Evolutionary conservation across 441 rosid species (phyloP).

Genomic region (Pelargonium australe): DNA sequence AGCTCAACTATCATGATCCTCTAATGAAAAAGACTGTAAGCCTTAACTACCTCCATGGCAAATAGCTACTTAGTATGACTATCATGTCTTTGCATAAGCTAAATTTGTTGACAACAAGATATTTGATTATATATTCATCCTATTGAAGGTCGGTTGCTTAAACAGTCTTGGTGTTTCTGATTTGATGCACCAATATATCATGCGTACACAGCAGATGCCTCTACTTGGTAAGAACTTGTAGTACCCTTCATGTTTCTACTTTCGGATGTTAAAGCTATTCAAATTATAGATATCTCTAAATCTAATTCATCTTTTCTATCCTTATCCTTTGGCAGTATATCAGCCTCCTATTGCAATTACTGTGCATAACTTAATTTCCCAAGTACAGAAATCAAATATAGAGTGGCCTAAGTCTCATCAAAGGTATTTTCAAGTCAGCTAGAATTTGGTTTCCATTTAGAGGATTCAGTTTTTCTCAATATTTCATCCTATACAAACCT

Average conservation of each 20-base stretch:
- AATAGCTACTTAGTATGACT: constrained; percentile 15
- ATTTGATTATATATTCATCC: constrained; percentile 18
- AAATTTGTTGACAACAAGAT: constrained; percentile 19
- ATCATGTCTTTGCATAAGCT: constrained; percentile 18
- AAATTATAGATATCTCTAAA: constrained; percentile 11
- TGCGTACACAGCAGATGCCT: constrained; percentile 73
- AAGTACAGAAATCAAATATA: constrained; percentile 75
- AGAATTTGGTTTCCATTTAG: constrained; percentile 12
- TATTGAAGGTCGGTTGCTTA: constrained; percentile 67
- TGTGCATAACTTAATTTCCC: constrained; percentile 65
- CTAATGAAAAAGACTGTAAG: constrained; percentile 91
- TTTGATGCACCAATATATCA: constrained; percentile 53
- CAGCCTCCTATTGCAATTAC: constrained; percentile 59
- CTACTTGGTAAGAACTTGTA: constrained; percentile 49
- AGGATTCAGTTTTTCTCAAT: constrained; percentile 21
- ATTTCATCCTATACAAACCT: constrained; percentile 24
- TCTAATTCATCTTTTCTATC: constrained; percentile 14
- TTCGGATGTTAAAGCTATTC: constrained; percentile 15
- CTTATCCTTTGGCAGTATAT: constrained; percentile 46
- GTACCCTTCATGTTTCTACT: constrained; percentile 7
- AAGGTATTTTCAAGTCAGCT: constrained; percentile 39
- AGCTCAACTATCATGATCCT: constrained; percentile 89
- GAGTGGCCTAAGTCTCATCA: constrained; percentile 93
- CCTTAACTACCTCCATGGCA: constrained; percentile 21
- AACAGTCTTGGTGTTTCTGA: constrained; percentile 73